A percentile compares a stretch with the other conserved stretches of the same genome.
Conservation (phyloP, 371 early-diverging fungal genomes). For the Apophysomyces sp. region DNA sequence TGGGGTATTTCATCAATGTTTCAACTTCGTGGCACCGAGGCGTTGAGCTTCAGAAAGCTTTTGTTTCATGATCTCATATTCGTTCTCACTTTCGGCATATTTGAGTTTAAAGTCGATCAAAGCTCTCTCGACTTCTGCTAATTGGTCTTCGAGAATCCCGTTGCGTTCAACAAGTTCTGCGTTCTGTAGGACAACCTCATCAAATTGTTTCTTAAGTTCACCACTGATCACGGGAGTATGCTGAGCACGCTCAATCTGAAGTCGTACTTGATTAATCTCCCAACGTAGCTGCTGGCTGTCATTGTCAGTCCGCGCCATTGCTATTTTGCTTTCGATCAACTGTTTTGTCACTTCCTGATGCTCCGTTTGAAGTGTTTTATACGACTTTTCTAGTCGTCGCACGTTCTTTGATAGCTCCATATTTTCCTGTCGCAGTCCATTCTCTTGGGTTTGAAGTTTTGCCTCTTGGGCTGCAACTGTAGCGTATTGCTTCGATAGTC, state of each 20-base stretch:
- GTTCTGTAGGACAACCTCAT: slow-evolving; percentile 36
- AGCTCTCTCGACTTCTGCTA: slow-evolving; percentile 59
- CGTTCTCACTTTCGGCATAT: slow-evolving; percentile 73
- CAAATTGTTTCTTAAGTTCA: neutral
- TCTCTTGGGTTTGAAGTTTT: slow-evolving; percentile 57
- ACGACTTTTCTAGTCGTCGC: slow-evolving; percentile 47
- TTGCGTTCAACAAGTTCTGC: slow-evolving; percentile 62
- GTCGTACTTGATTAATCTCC: neutral
- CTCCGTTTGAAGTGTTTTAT: slow-evolving; percentile 63
- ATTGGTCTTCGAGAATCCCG: slow-evolving; percentile 64
- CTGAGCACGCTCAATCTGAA: neutral
- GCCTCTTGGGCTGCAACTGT: slow-evolving; percentile 51
- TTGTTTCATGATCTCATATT: slow-evolving; percentile 50
- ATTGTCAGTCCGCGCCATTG: slow-evolving; percentile 38
- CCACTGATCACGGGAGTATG: neutral
- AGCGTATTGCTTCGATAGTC: slow-evolving; percentile 61
- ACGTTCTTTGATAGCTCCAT: slow-evolving; percentile 52
- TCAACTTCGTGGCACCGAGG: too few relatives aligned
- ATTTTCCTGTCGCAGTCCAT: slow-evolving; percentile 58
- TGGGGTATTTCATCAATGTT: too few relatives aligned
- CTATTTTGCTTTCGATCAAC: slow-evolving; percentile 40
- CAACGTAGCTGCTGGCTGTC: slow-evolving; percentile 48
- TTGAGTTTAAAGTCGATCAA: slow-evolving; percentile 64
- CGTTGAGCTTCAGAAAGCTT: slow-evolving; percentile 24
- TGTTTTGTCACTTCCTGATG: slow-evolving; percentile 55